Conservation (phyloP, 768 basidiomycete genomes). For the Phylloporus arenicola region DNA sequence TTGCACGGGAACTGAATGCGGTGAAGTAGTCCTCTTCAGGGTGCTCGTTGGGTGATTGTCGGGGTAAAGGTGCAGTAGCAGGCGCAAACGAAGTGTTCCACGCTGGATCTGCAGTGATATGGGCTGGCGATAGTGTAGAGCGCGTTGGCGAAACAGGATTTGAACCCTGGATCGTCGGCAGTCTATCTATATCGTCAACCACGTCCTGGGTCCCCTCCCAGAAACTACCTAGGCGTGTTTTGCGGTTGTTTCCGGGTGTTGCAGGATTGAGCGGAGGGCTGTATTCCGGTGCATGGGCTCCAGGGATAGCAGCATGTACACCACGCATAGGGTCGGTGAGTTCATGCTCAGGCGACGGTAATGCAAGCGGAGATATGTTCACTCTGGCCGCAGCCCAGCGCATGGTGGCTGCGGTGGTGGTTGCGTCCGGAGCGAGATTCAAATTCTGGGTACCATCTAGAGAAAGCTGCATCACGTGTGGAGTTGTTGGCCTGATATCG, state of each 20-base stretch:
- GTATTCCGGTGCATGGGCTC: constrained; percentile 42
- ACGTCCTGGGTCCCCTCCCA: constrained; percentile 77
- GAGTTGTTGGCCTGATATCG: constrained; percentile 34
- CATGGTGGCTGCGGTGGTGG: constrained; percentile 73
- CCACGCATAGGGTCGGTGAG: constrained; percentile 86
- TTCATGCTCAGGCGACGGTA: constrained; percentile 89
- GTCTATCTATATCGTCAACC: constrained; percentile 30
- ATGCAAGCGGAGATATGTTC: constrained; percentile 78
- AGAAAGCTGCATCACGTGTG: constrained; percentile 24
- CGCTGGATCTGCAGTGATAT: constrained; percentile 3
- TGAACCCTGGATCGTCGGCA: constrained; percentile 23
- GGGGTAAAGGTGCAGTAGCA: constrained; percentile 16
- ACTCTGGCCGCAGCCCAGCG: constrained; percentile 81
- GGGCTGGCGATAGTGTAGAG: neutral
- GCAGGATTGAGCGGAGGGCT: constrained; percentile 33
- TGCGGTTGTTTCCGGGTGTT: constrained; percentile 48
- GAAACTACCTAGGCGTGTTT: constrained; percentile 58
- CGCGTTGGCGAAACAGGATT: constrained; percentile 20
- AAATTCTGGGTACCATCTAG: constrained; percentile 27
- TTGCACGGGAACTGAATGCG: constrained; percentile 21
- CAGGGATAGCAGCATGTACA: constrained; percentile 60
- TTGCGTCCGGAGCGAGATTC: constrained; percentile 44
- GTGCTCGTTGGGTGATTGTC: constrained; percentile 22
- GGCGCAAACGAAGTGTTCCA: constrained; percentile 6
- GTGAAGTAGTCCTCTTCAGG: constrained; percentile 30